Evolutionary conservation across 2,329 filamentous ascomycete species (phyloP).

Genomic region (Xenosphaeropsis pyriputrescens): DNA sequence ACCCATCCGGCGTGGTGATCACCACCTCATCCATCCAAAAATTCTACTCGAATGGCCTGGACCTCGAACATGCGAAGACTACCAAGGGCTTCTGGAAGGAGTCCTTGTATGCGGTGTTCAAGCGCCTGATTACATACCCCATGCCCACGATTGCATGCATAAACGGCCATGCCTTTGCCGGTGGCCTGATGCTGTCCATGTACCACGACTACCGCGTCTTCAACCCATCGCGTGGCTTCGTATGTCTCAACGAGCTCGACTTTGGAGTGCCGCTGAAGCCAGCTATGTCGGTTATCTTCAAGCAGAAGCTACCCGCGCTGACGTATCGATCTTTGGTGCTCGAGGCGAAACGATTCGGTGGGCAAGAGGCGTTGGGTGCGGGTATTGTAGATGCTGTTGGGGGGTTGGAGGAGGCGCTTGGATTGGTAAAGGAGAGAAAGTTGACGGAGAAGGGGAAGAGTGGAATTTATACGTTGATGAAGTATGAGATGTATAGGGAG

Average conservation of each 20-base stretch:
- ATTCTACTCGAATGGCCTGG: conserved; percentile 76
- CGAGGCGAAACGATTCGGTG: conserved; percentile 57
- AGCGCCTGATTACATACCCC: conserved; percentile 53
- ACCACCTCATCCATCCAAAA: conserved; percentile 64
- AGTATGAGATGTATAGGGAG: conserved; percentile 62
- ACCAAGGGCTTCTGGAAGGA: conserved; percentile 46
- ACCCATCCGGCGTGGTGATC: conserved; percentile 58
- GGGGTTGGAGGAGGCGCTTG: conserved; percentile 45
- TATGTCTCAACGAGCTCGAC: conserved; percentile 71
- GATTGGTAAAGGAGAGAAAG: conserved; percentile 41
- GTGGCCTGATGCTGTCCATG: conserved; percentile 68
- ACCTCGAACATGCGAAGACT: conserved; percentile 49
- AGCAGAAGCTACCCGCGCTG: conserved; percentile 43
- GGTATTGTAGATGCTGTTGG: conserved; percentile 58
- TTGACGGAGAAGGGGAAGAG: conserved; percentile 46
- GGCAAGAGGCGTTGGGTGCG: conserved; percentile 43
- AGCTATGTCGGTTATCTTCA: conserved; percentile 62
- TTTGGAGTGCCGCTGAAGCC: conserved; percentile 64
- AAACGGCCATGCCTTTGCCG: conserved; percentile 72
- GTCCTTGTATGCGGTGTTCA: conserved; percentile 49
- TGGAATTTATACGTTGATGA: conserved; percentile 56
- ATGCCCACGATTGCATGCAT: conserved; percentile 73
- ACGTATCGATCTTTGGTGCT: conserved; percentile 52
- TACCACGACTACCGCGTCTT: conserved; percentile 75
- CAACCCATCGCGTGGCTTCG: conserved; percentile 53